phyloP scores from a whole-genome alignment of 2,329 filamentous ascomycete genomes.

The Celoporthe dispersa region DNA sequence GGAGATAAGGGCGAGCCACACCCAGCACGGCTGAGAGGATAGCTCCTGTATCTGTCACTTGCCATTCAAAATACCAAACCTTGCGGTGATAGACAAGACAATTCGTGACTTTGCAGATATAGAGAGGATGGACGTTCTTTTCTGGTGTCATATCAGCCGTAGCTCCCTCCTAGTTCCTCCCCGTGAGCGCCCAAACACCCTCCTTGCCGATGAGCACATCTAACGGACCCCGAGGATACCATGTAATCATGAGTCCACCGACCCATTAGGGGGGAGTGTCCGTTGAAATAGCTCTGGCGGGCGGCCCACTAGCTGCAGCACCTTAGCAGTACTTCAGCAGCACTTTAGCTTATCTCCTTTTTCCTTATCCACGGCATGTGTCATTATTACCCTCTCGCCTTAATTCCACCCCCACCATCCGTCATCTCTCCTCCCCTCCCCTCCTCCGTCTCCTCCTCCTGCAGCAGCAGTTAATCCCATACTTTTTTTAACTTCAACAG shows the following conservation, averaged over 20 bases:
- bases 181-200: too few relatives aligned
- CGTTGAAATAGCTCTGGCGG: neutral
- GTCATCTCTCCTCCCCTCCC: neutral
- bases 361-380: constrained; percentile 13
- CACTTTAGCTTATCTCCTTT: constrained; percentile 13
- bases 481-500: neutral
- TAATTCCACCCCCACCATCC: neutral
- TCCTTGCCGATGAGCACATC: neutral
- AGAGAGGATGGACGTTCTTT: neutral
- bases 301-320: neutral
- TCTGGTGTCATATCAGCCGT: neutral
- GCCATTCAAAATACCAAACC: neutral
- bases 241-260: too few relatives aligned
- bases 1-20: neutral
- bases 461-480: neutral
- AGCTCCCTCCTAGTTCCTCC: too few relatives aligned
- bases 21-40: neutral
- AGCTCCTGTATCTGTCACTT: too few relatives aligned
- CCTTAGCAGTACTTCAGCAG: too few relatives aligned
- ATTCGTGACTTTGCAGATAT: too few relatives aligned
- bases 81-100: neutral
- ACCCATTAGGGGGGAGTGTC: neutral
- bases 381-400: constrained; percentile 9
- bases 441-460: neutral
- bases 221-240: neutral